Conservation (phyloP, 1,139 yeast species). For the Trichomonascaceae sp. region DNA sequence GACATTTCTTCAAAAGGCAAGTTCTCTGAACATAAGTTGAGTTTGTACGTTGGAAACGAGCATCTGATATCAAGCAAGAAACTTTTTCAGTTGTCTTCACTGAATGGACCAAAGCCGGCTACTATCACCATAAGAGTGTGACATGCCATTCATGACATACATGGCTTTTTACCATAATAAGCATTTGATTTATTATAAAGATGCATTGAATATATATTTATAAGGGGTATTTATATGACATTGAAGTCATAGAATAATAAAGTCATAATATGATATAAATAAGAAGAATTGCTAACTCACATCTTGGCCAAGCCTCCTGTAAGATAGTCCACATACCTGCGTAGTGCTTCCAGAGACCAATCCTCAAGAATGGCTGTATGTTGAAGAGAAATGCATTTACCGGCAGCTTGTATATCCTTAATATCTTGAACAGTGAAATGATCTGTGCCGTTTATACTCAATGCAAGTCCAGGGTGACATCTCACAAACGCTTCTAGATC, state of each 20-base stretch:
- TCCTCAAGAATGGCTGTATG: slow-evolving; percentile 21
- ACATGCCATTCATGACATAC: background rate
- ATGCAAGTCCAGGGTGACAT: background rate
- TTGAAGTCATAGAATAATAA: background rate
- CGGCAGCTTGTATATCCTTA: slow-evolving; percentile 9
- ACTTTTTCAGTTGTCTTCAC: slow-evolving; percentile 13
- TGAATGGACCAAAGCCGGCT: slow-evolving; percentile 5
- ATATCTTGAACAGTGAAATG: slow-evolving; percentile 17
- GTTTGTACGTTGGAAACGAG: slow-evolving; percentile 14
- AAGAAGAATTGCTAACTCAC: background rate
- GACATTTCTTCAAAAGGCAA: slow-evolving; percentile 55
- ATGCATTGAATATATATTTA: background rate
- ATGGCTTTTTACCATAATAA: too few relatives aligned
- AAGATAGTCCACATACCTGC: slow-evolving; percentile 10
- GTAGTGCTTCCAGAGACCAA: slow-evolving; percentile 19
- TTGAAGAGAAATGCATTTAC: slow-evolving; percentile 13
- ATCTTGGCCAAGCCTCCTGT: background rate
- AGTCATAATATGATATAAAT: background rate
- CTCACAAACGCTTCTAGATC: slow-evolving; percentile 10
- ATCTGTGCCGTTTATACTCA: slow-evolving; percentile 18
- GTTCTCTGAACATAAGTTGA: slow-evolving; percentile 32
- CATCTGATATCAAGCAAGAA: slow-evolving; percentile 15
- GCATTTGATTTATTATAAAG: background rate
- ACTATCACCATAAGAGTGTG: background rate
- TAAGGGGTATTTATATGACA: background rate